A percentile compares a stretch with the other conserved stretches of the same genome.
These are phyloP conservation scores for Fusarium sp. DNA, from an alignment of 2,329 filamentous ascomycete genomes.

Conservation along the genomic window DNA sequence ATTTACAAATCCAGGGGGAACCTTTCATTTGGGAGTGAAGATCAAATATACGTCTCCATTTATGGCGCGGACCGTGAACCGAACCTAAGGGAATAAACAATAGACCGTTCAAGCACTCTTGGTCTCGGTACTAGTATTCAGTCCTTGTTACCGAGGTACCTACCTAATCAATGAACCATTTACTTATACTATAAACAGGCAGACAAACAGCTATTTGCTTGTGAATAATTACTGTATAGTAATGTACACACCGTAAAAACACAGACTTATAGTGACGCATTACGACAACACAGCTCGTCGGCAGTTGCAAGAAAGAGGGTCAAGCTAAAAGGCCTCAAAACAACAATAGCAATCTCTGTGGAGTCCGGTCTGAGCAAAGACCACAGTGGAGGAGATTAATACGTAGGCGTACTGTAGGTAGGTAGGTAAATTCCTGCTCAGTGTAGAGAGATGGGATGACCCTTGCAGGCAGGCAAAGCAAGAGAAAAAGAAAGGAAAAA, in stretches of 20 bases:
- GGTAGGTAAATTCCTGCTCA: not conserved
- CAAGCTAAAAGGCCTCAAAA: constrained; percentile 37
- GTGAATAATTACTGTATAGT: not conserved
- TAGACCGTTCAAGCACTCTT: not conserved
- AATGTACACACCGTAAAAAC: not conserved
- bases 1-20: constrained; percentile 28
- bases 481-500: not conserved
- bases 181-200: not conserved
- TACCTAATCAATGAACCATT: constrained; percentile 5
- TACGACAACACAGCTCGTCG: constrained; percentile 18
- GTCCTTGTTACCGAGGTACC: constrained; percentile 31
- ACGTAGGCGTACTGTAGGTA: not conserved
- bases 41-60: constrained; percentile 23
- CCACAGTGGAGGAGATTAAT: constrained; percentile 9
- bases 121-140: not conserved
- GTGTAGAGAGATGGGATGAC: not conserved
- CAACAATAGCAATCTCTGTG: constrained; percentile 38
- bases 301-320: constrained; percentile 39
- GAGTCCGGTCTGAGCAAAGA: constrained; percentile 31
- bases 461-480: constrained; percentile 32
- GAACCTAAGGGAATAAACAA: constrained; percentile 4
- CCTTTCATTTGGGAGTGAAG: constrained; percentile 23
- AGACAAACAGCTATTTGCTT: not conserved
- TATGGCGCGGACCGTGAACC: constrained; percentile 29
- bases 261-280: constrained; percentile 8